These are phyloP conservation scores for Chlamydomonas reinhardtii DNA, from an alignment of 163 green algal genomes.

Conservation along the genomic window DNA sequence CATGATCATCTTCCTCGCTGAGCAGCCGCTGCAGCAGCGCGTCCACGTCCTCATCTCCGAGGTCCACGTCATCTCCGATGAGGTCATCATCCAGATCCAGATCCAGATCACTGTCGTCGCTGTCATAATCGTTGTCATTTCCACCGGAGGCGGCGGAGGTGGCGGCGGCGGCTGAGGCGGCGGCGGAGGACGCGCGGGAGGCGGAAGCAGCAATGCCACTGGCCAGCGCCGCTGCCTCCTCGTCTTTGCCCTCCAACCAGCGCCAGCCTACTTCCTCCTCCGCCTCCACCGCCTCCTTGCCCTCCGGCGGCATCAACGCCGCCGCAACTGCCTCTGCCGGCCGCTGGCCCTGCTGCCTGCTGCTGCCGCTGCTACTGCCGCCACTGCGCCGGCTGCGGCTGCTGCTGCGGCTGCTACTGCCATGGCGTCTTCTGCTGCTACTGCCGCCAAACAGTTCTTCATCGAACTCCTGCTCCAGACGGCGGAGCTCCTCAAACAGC, in stretches of 20 bases:
- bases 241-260: neutral
- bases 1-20: neutral
- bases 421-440: no score
- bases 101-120: neutral
- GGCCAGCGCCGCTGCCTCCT: neutral
- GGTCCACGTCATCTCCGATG: neutral
- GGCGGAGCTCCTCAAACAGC: no score
- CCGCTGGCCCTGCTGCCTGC: no score
- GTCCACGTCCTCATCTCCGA: neutral
- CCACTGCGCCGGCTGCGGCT: neutral
- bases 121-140: no score
- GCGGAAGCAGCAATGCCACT: no score
- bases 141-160: no score
- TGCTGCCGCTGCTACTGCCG: no score
- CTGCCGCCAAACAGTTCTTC: neutral
- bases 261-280: neutral
- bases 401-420: neutral
- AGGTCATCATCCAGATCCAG: neutral
- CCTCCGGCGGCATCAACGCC: no score
- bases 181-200: no score
- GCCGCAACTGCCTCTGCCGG: neutral
- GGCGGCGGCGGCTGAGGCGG: no score
- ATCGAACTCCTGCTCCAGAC: neutral
- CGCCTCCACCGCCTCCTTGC: neutral
- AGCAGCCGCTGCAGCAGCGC: constrained; percentile 8